These are phyloP conservation scores for Blastomyces emzantsi DNA, from an alignment of 2,329 filamentous ascomycete genomes.

Conservation along the genomic window DNA sequence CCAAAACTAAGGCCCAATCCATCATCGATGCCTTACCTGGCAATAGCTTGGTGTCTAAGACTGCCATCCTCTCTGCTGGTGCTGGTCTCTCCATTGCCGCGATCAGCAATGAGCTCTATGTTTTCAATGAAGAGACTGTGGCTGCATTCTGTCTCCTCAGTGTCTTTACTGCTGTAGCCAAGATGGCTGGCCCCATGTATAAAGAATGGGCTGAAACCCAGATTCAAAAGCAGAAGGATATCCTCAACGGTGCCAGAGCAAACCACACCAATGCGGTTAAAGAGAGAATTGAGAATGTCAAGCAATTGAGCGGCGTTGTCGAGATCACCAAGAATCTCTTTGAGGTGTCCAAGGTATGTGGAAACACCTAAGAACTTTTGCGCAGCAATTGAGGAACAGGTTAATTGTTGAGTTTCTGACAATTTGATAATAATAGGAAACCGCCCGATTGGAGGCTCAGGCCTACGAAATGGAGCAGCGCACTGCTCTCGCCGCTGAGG, in stretches of 20 bases:
- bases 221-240: conserved; percentile 85
- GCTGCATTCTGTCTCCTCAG: conserved; percentile 86
- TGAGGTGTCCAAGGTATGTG: conserved; percentile 86
- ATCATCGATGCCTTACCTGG: conserved; percentile 90
- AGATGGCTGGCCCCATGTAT: conserved; percentile 89
- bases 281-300: conserved; percentile 84
- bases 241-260: conserved; percentile 85
- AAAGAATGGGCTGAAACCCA: conserved; percentile 83
- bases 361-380: not conserved
- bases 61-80: conserved; percentile 87
- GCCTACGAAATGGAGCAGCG: conserved; percentile 96
- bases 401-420: not conserved
- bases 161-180: conserved; percentile 86
- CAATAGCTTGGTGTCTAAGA: conserved; percentile 88
- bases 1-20: conserved; percentile 94
- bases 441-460: conserved; percentile 88
- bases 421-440: conserved; percentile 57
- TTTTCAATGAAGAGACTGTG: conserved; percentile 98
- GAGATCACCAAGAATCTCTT: conserved; percentile 97
- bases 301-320: conserved; percentile 89
- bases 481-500: conserved; percentile 84
- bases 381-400: too few relatives aligned
- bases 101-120: conserved; percentile 99
- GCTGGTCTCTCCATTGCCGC: conserved; percentile 87
- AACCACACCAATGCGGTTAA: conserved; percentile 96